Evolutionary conservation across 306 rosid genomes (phyloP), one percentile per base, ranked within the genome.

Genomic region (Hylodesmum podocarpum): DNA sequence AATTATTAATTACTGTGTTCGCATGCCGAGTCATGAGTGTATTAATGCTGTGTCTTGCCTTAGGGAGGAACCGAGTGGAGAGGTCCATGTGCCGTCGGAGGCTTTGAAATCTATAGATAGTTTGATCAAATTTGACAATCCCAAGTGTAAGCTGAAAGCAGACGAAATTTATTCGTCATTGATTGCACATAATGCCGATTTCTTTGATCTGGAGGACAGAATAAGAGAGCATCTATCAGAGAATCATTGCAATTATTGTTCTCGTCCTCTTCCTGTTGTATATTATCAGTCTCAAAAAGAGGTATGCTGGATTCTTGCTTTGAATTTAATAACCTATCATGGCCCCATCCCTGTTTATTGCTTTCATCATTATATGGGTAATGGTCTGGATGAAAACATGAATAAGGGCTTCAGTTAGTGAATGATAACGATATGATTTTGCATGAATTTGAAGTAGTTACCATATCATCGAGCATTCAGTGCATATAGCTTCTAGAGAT

Each of bases 221-320:
- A 84, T 96, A 73, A 89, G 99, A 66, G 95, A 96, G 81, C 92
- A 81, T 73, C 82, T 96, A 50, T 91, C 98, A 31, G 99, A 96
- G 78, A 96, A 92, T 85, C 90, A 86, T 78, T 96, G 99, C 87
- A 86, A 80, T 75, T 85, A 69, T 78, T 96, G 99, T 79, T 92
- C 94, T 80, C 85, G 87, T 79, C 78, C 98, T 40, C 92, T 96
- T 83, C 89, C 94, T 65, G 76, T 44, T 66, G 88, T 90, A 36
- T 86, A 79, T 85, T 92, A 92, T 82, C 99, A 96, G 86, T 96
- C 99, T 33, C 97, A 87, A 66, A 96, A 91, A 75, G 99, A 96
- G 97, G 99, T 96, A 87, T 58, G n/a, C 51, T 41, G 70, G 50
- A 21, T 79, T 75, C 40, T 47, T 34, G 41, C 39, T 82, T 78